Evolutionary conservation across 2,329 filamentous ascomycete genomes (phyloP).

Genomic region (Elsinoe perseae): DNA sequence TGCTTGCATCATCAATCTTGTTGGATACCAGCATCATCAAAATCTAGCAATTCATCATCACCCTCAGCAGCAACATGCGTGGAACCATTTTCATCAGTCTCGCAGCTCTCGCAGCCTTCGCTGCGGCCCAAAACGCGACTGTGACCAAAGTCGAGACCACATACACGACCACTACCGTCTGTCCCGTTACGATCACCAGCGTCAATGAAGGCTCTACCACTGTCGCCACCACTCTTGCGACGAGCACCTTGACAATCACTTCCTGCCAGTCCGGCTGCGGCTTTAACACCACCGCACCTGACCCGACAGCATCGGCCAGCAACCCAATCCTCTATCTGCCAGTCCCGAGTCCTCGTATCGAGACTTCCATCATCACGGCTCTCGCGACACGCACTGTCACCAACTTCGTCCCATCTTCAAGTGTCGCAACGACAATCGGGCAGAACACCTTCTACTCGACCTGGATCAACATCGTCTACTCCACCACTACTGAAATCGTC

Average conservation of each 20-base stretch:
- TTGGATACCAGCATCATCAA: not conserved
- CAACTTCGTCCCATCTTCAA: constrained; percentile 33
- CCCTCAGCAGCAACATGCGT: not conserved
- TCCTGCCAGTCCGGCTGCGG: constrained; percentile 33
- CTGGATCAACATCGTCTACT: constrained; percentile 32
- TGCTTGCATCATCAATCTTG: not conserved
- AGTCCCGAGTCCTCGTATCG: constrained; percentile 13
- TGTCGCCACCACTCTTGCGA: constrained; percentile 30
- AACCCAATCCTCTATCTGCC: constrained; percentile 13
- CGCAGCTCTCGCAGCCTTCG: not conserved
- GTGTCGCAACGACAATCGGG: constrained; percentile 29
- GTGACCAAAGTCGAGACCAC: constrained; percentile 22
- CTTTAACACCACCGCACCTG: constrained; percentile 15
- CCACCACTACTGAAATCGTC: constrained; percentile 22
- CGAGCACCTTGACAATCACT: constrained; percentile 33
- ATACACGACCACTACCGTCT: constrained; percentile 29
- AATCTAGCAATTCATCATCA: not conserved
- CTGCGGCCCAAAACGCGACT: constrained; percentile 16
- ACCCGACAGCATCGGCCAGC: constrained; percentile 11
- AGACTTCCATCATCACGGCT: constrained; percentile 21
- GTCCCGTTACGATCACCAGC: constrained; percentile 27
- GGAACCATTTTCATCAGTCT: not conserved
- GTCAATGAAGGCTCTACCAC: constrained; percentile 22
- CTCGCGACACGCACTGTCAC: constrained; percentile 30
- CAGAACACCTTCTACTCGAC: constrained; percentile 31